Base-by-base conservation (phyloP, 768 basidiomycete genomes). In the Gloeophyllum trabeum region DNA sequence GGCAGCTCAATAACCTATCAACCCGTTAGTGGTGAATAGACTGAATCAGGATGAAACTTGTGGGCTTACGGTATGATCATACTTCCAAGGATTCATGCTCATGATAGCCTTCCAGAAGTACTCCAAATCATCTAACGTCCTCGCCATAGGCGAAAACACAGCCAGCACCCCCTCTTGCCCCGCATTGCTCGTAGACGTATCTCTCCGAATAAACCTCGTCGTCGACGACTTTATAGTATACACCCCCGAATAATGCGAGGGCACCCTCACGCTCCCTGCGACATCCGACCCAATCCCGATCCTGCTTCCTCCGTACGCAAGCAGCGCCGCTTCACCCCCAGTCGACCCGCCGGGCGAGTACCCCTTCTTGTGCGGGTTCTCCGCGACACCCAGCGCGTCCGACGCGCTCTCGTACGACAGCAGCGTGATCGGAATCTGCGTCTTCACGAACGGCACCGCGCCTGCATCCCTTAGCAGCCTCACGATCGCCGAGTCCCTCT, bases 231-330 rank as follows among this genome's bases (percentile, higher is more conserved):
- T 75, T 54, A 80, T 66, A 6, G 71, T 62, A 55, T 77, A 81
- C 2, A 81, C 57, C 0, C 80, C 82, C 35, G 76, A 76, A 49
- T 77, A 79, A 43, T 80, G 73, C 1, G 81, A 71, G 3, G 82
- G 82, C 5, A 70, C 69, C n/a, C 81, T 69, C 30, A 86, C 72
- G 23, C 74, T 76, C 2, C 81, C 83, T 6, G 75, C 81, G 18
- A 83, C 76, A 44, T 83, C 81, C 4, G 79, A 76, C 4, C 81
- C 81, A 23, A 74, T 57, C 37, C 71, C 73, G 43, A 75, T 53
- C 16, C 63, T 54, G 19, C 59, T 57, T 6, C 73, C 73, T 7
- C 63, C 61, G 25, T 57, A 53, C 0, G 73, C 72, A 3, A 75
- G 51, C 16, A 75, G 58, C 5, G 74, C 70, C 1, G 57, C 65